Percentiles rank a stretch among this genome's conserved stretches.
phyloP scores from a whole-genome alignment of 371 early-diverging fungal genomes.

The Umbelopsis sp. region DNA sequence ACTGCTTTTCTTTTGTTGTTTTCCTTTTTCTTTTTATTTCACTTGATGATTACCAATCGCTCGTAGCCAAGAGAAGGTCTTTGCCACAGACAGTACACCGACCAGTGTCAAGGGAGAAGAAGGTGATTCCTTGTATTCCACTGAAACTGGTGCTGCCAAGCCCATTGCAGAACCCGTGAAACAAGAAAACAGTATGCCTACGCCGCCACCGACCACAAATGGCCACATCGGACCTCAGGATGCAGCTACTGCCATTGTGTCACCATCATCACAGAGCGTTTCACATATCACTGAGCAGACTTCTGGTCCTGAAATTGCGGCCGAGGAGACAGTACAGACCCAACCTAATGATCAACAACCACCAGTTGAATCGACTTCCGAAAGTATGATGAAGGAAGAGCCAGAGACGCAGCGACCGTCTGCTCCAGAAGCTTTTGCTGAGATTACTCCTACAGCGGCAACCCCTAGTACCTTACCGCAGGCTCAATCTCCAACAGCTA shows the following conservation, averaged over 20 bases:
- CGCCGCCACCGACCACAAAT: conserved; percentile 15
- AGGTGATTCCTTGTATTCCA: conserved; percentile 2
- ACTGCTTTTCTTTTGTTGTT: not conserved
- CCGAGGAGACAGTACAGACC: not conserved
- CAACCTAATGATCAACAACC: not conserved
- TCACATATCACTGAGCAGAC: not conserved
- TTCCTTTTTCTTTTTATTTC: conserved; percentile 17
- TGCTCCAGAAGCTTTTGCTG: conserved; percentile 4
- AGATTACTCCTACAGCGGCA: conserved; percentile 15
- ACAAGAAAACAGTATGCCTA: conserved; percentile 17
- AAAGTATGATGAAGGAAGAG: not conserved
- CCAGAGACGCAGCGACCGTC: not conserved
- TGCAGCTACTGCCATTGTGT: not conserved
- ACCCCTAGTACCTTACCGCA: conserved; percentile 16
- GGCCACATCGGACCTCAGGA: conserved; percentile 5
- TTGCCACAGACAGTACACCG: conserved; percentile 20
- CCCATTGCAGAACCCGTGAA: conserved; percentile 8
- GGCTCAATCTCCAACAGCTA: conserved; percentile 7
- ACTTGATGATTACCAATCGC: not conserved
- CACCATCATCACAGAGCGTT: conserved; percentile 11
- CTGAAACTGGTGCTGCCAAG: conserved; percentile 19
- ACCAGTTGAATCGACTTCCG: not conserved
- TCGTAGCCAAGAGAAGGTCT: conserved; percentile 9
- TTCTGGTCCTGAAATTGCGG: not conserved
- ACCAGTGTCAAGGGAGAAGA: conserved; percentile 15